Evolutionary conservation across 2,329 filamentous ascomycete genomes (phyloP).

Genomic region (Teratosphaeria destructans): DNA sequence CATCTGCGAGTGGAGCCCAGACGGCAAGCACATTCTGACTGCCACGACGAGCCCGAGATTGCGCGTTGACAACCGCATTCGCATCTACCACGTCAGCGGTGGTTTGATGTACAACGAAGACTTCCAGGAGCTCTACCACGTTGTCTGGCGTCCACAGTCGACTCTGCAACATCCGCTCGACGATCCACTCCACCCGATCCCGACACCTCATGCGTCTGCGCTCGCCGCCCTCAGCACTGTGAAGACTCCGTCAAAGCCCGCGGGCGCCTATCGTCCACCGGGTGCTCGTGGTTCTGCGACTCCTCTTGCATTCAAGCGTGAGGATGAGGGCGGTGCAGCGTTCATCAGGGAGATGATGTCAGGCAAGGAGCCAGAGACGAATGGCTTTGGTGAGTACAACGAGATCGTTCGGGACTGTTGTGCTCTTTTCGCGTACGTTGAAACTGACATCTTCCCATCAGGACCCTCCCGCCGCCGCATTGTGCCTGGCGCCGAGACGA

Average conservation of each 20-base stretch:
- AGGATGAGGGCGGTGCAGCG: conserved; percentile 89
- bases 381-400: conserved; percentile 56
- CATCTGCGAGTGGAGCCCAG: conserved; percentile 93
- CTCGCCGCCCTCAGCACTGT: conserved; percentile 69
- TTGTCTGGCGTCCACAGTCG: conserved; percentile 68
- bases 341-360: conserved; percentile 72
- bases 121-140: conserved; percentile 87
- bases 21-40: conserved; percentile 90
- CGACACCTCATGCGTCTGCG: conserved; percentile 72
- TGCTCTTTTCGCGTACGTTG: not conserved
- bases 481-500: conserved; percentile 76
- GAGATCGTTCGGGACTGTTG: not conserved
- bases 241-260: conserved; percentile 92
- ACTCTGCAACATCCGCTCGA: conserved; percentile 49
- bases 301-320: conserved; percentile 89
- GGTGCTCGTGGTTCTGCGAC: conserved; percentile 83
- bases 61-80: conserved; percentile 91
- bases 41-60: conserved; percentile 94
- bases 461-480: conserved; percentile 53
- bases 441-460: not conserved
- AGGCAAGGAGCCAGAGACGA: conserved; percentile 36
- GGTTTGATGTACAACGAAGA: conserved; percentile 91
- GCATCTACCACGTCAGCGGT: conserved; percentile 86
- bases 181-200: conserved; percentile 64
- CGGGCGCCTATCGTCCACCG: conserved; percentile 91